Percentiles rank a stretch among this genome's conserved stretches.
These are phyloP conservation scores for Dentipellis fragilis DNA, from an alignment of 768 basidiomycete genomes.

Conservation along the genomic window DNA sequence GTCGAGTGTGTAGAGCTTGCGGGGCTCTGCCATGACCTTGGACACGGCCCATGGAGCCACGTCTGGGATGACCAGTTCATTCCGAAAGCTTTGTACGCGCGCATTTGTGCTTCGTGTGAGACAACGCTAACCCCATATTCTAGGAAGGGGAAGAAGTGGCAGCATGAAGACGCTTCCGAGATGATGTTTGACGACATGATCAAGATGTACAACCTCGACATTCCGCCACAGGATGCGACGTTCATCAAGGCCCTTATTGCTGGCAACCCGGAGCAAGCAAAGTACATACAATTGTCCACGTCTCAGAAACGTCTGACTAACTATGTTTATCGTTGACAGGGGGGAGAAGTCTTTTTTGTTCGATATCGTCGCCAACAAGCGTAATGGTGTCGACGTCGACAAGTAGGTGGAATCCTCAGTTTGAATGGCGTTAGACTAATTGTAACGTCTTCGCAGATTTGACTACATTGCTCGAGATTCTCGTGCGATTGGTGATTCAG, in stretches of 20 bases:
- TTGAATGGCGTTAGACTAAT: background rate
- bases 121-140: background rate
- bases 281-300: slow-evolving; percentile 20
- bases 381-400: slow-evolving; percentile 81
- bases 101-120: background rate
- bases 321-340: background rate
- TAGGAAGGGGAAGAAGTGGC: slow-evolving; percentile 47
- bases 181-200: slow-evolving; percentile 75
- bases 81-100: slow-evolving; percentile 52
- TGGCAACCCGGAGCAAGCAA: slow-evolving; percentile 43
- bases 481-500: slow-evolving; percentile 55
- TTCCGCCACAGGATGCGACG: slow-evolving; percentile 36
- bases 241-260: slow-evolving; percentile 76
- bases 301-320: background rate
- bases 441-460: slow-evolving; percentile 34
- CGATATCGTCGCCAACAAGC: slow-evolving; percentile 75
- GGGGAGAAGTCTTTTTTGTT: slow-evolving; percentile 65
- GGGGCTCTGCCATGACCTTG: slow-evolving; percentile 77
- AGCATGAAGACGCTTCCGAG: slow-evolving; percentile 70
- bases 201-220: slow-evolving; percentile 39
- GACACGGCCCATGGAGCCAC: slow-evolving; percentile 81
- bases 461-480: slow-evolving; percentile 77
- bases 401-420: slow-evolving; percentile 36
- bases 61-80: slow-evolving; percentile 75
- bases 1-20: slow-evolving; percentile 71